Percentiles rank a stretch among this genome's conserved stretches.
These are phyloP conservation scores for Chaetomium strumarium DNA, from an alignment of 2,329 filamentous ascomycete species.

Conservation along the genomic window DNA sequence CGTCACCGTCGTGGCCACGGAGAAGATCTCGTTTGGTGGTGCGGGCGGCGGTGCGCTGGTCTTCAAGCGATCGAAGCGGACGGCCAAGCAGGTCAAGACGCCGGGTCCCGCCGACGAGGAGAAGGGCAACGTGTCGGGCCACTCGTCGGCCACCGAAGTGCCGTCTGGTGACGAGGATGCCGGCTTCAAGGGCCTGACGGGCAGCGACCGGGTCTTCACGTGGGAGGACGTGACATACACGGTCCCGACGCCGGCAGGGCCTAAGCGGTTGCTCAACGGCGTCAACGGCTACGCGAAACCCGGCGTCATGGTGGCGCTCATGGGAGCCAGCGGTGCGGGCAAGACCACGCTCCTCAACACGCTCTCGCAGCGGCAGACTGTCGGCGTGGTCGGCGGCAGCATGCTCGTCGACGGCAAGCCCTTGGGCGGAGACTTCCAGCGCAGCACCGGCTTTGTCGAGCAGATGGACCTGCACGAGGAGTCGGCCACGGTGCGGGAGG, in stretches of 20 bases:
- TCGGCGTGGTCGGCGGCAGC: conserved; percentile 61
- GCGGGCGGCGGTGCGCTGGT: conserved; percentile 36
- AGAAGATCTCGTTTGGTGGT: conserved; percentile 51
- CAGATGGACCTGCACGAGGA: conserved; percentile 65
- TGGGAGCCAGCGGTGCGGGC: conserved; percentile 76
- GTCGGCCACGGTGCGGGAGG: conserved; percentile 63
- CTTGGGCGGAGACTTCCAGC: conserved; percentile 60
- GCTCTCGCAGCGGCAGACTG: conserved; percentile 58
- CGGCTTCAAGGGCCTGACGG: conserved; percentile 13
- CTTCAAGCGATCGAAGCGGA: conserved; percentile 20
- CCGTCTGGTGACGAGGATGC: conserved; percentile 17
- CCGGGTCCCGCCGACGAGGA: conserved; percentile 48
- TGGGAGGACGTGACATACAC: conserved; percentile 67
- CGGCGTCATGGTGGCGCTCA: conserved; percentile 71
- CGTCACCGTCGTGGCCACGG: conserved; percentile 64
- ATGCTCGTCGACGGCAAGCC: conserved; percentile 63
- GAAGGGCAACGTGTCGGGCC: conserved; percentile 34
- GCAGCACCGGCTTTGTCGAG: conserved; percentile 65
- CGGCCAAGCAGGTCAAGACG: conserved; percentile 13
- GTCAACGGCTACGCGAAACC: conserved; percentile 76
- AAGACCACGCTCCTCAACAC: conserved; percentile 81
- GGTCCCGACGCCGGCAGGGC: conserved; percentile 44
- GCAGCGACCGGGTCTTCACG: conserved; percentile 50
- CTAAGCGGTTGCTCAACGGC: conserved; percentile 42
- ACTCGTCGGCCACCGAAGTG: conserved; percentile 21